Conservation (phyloP, 1,284 basidiomycete species). For the Macrocybe sp. region DNA sequence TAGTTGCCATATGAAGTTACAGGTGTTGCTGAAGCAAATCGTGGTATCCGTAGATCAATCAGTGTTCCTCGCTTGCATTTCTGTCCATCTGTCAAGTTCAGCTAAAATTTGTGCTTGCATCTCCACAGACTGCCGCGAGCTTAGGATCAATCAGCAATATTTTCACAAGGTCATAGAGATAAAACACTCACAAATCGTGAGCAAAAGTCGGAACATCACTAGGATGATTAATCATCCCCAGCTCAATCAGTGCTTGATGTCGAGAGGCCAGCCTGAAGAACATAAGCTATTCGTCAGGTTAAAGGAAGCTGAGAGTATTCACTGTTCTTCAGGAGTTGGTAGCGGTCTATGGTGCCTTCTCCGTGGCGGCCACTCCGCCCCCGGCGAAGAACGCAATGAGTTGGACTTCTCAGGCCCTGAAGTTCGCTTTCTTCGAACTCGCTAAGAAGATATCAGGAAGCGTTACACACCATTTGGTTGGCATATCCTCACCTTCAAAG, state of each 20-base stretch:
- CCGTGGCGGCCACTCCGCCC: constrained; percentile 58
- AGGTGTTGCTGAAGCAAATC: background rate
- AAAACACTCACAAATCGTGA: constrained; percentile 50
- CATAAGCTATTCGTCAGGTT: constrained; percentile 4
- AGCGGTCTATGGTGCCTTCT: constrained; percentile 52
- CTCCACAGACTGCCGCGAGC: constrained; percentile 35
- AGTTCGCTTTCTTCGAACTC: constrained; percentile 13
- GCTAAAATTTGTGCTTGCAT: constrained; percentile 40
- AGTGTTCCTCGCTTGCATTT: constrained; percentile 7
- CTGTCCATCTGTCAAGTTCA: constrained; percentile 33
- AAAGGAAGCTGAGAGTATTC: constrained; percentile 16
- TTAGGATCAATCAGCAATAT: constrained; percentile 17
- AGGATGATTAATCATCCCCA: constrained; percentile 48
- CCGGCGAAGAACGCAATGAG: constrained; percentile 23
- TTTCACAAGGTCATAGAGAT: constrained; percentile 3
- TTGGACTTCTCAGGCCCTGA: constrained; percentile 11
- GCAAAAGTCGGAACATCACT: constrained; percentile 53
- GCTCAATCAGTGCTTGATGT: constrained; percentile 53
- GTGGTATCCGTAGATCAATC: constrained; percentile 10
- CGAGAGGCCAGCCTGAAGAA: constrained; percentile 42
- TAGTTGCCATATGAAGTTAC: no score
- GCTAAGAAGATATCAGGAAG: constrained; percentile 2
- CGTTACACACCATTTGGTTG: background rate
- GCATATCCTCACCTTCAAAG: constrained; percentile 38
- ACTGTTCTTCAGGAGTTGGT: constrained; percentile 48